Evolutionary conservation across 331 rosid genomes (phyloP), one percentile per base, ranked within the genome.

Genomic region (Prunus yedoensis): DNA sequence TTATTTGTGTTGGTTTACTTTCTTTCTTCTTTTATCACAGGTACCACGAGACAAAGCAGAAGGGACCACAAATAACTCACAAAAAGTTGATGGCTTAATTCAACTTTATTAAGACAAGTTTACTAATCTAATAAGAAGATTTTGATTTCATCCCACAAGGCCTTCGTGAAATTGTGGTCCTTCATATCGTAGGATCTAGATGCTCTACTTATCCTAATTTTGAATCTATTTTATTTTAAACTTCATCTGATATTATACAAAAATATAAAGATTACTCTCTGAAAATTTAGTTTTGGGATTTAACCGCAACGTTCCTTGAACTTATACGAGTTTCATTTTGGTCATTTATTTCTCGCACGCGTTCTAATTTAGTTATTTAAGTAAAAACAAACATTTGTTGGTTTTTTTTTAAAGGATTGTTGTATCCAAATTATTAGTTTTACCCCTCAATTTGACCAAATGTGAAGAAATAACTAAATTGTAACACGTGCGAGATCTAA

Each of bases 41-140:
- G 75, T 66, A 74, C 62, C 87, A 52, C 75, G 79, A 43, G 17
- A 45, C 17, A n/a, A 76, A 43, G 64, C 14, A 12, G 8, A 20
- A 11, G 74, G 71, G 82, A 79, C 85, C 83, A 67, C 83, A 54
- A 13, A 41, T 51, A 57, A 49, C 63, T 60, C 16, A 10, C 64
- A 38, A 60, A 67, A 70, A 38, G 76, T 70, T 69, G 53, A 50
- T 50, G 16, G 45, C 52, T 38, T 61, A 64, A 38, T 64, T 64
- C 69, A 64, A 32, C 69, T 38, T 38, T 20, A 46, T 4, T 7
- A 68, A 53, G 70, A 14, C 10, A 27, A 32, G 52, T 73, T 47
- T 46, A 18, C 12, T 4, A 30, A 27, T 49, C 5, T 10, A 47
- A 32, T 17, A 61, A 32, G 7, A 32, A 20, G 70, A 62, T 74